Percentiles rank a stretch among this genome's conserved stretches.
Evolutionary conservation across 192 early-diverging fungal genomes (phyloP).

Genomic region (Dimargaris verticillata): DNA sequence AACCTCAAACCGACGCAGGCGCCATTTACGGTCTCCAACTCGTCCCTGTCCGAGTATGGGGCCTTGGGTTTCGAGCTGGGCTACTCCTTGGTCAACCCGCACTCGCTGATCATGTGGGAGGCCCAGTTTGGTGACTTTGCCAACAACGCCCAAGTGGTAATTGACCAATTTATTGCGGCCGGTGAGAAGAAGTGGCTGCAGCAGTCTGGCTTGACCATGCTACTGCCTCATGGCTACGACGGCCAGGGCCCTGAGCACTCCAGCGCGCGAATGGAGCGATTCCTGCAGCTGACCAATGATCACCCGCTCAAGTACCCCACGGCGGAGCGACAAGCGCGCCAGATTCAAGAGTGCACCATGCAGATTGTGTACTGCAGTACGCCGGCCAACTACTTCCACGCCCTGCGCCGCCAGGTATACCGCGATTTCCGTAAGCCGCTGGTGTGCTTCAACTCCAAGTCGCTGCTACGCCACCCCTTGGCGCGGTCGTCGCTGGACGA

Average conservation of each 20-base stretch:
- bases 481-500: conserved; percentile 72
- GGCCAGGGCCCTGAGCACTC: conserved; percentile 99
- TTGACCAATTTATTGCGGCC: conserved; percentile 91
- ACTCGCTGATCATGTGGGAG: conserved; percentile 91
- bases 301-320: conserved; percentile 72
- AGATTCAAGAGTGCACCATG: conserved; percentile 98
- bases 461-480: conserved; percentile 82
- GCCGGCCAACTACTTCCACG: conserved; percentile 97
- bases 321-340: conserved; percentile 63
- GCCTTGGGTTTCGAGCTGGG: conserved; percentile 93
- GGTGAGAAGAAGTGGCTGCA: conserved; percentile 98
- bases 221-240: conserved; percentile 95
- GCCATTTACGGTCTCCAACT: conserved; percentile 83
- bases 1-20: conserved; percentile 76
- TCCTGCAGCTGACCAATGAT: conserved; percentile 88
- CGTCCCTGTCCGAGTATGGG: conserved; percentile 90
- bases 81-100: conserved; percentile 87
- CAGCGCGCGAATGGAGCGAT: conserved; percentile 85
- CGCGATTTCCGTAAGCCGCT: conserved; percentile 96
- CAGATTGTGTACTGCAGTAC: conserved; percentile 94
- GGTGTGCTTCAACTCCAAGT: conserved; percentile 64
- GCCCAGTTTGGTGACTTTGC: conserved; percentile 98
- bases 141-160: conserved; percentile 92
- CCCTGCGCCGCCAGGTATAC: conserved; percentile 83
- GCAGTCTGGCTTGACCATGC: conserved; percentile 82